Conservation (phyloP, 257 asterid genomes). For the Nicotiana tomentosiformis region DNA sequence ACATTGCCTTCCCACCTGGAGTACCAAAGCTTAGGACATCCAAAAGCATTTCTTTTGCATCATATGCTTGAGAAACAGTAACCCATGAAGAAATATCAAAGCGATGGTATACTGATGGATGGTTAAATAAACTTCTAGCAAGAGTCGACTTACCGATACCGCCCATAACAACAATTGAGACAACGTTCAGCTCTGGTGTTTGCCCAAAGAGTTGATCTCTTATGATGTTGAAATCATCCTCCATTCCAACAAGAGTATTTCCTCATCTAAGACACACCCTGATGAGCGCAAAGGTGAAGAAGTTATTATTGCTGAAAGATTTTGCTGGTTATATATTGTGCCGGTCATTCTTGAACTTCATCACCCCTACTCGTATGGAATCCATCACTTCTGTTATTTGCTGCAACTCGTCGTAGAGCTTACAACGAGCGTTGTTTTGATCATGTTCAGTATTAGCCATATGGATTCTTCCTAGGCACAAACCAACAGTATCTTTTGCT, state of each 20-base stretch:
- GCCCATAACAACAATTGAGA: slow-evolving; percentile 17
- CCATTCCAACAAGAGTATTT: not conserved
- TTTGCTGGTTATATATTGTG: too few species aligned
- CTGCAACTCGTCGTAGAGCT: too few species aligned
- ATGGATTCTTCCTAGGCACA: too few species aligned
- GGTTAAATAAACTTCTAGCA: slow-evolving; percentile 2
- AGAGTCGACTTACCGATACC: slow-evolving; percentile 17
- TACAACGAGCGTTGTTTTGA: too few species aligned
- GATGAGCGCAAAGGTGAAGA: too few species aligned
- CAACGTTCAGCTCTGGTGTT: not conserved
- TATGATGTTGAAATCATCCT: not conserved
- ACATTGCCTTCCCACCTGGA: not conserved
- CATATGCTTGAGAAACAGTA: slow-evolving; percentile 9
- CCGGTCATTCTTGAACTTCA: too few species aligned
- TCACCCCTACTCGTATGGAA: too few species aligned
- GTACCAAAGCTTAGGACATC: not conserved
- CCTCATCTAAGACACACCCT: too few species aligned
- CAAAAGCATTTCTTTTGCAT: not conserved
- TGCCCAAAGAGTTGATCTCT: not conserved
- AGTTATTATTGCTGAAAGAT: too few species aligned
- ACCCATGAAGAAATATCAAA: slow-evolving; percentile 10
- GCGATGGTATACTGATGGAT: not conserved
- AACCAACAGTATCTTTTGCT: too few species aligned
- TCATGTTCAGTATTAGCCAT: too few species aligned
- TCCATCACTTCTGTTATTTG: too few species aligned